These are phyloP conservation scores for Oryza brachyantha DNA, from an alignment of 176 grass and related monocot genomes.

Conservation along the genomic window DNA sequence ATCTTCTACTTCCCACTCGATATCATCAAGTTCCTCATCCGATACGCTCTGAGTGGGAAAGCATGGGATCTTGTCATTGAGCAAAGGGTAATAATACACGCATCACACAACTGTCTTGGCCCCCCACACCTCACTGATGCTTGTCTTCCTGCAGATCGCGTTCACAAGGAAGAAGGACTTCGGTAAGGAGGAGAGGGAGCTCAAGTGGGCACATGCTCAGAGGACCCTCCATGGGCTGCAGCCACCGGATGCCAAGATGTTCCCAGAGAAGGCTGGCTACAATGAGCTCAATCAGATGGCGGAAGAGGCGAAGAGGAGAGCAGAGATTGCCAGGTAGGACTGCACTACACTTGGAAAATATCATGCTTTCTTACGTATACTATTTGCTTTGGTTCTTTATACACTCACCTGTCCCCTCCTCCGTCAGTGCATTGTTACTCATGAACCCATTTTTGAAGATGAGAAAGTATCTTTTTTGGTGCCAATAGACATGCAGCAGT, in stretches of 20 bases:
- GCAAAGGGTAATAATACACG: constrained; percentile 52
- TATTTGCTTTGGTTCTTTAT: neutral
- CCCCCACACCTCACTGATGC: neutral
- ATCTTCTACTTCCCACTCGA: constrained; percentile 81
- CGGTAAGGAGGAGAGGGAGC: constrained; percentile 68
- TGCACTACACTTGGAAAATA: neutral
- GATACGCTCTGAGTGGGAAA: constrained; percentile 77
- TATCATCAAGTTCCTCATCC: constrained; percentile 77
- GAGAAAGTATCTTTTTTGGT: neutral
- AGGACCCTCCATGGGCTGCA: constrained; percentile 92
- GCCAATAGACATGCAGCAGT: neutral
- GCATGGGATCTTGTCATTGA: constrained; percentile 90
- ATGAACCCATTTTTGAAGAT: neutral
- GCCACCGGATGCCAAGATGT: constrained; percentile 51
- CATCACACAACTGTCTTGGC: neutral
- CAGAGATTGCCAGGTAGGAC: constrained; percentile 82
- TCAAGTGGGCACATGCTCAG: constrained; percentile 87
- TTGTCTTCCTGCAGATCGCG: constrained; percentile 47
- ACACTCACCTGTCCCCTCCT: neutral
- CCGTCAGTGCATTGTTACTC: constrained; percentile 16
- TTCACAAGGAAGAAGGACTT: constrained; percentile 94
- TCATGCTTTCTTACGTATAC: neutral
- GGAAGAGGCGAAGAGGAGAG: constrained; percentile 76
- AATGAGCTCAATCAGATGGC: constrained; percentile 77
- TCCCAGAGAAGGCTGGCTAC: constrained; percentile 58